A percentile compares a stretch with the other conserved stretches of the same genome.
Evolutionary conservation across 805 yeast species (phyloP).

Genomic region (Blastobotrys mokoenaii): DNA sequence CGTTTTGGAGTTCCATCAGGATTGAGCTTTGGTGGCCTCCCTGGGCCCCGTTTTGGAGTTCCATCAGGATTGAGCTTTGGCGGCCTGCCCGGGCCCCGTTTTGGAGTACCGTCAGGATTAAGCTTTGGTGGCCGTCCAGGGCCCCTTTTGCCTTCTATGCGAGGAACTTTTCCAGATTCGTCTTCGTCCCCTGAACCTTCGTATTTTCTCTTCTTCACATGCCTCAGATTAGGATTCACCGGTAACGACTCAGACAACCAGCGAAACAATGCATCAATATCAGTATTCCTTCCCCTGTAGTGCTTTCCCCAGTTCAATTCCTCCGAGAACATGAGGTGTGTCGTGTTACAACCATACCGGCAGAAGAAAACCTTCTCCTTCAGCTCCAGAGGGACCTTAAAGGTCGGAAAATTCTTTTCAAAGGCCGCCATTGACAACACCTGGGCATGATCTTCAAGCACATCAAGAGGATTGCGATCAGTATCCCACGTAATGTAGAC

Average conservation of each 20-base stretch:
- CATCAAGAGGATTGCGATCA: conserved; percentile 9
- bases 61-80: neutral
- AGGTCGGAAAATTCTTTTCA: neutral
- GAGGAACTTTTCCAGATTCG: no score
- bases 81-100: neutral
- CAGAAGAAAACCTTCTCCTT: conserved; percentile 8
- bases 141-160: neutral
- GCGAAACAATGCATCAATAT: conserved; percentile 3
- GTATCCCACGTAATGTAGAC: conserved; percentile 10
- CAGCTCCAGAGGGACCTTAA: neutral
- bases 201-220: no score
- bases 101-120: neutral
- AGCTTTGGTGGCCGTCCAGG: neutral
- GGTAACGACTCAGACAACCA: no score
- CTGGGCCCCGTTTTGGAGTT: neutral
- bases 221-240: no score
- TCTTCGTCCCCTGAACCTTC: no score
- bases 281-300: conserved; percentile 10
- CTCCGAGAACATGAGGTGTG: conserved; percentile 4
- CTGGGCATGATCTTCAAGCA: conserved; percentile 9
- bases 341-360: neutral
- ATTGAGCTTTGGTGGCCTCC: neutral
- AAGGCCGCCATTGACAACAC: conserved; percentile 4
- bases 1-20: neutral
- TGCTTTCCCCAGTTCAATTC: conserved; percentile 11